Conservation (phyloP, 768 basidiomycete species). For the Dendrothele bispora region DNA sequence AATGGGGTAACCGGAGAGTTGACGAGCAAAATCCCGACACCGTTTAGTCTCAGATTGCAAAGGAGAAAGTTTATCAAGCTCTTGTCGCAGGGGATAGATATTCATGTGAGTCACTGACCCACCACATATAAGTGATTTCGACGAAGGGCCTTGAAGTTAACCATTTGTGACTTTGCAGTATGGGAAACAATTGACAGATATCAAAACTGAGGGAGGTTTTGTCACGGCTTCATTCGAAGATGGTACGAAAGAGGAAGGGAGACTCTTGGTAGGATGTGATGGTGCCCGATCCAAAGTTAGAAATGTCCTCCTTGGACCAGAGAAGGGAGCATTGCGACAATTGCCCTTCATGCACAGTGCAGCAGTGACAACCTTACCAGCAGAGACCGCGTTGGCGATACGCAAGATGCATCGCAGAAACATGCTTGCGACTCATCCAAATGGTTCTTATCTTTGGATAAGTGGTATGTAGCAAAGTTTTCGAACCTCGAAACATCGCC, state of each 20-base stretch:
- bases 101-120: too few species aligned
- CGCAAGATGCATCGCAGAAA: neutral
- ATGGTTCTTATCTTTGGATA: neutral
- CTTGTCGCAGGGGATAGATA: neutral
- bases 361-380: neutral
- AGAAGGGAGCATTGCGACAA: neutral
- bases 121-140: neutral
- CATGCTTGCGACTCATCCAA: neutral
- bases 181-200: neutral
- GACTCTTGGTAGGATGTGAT: neutral
- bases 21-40: neutral
- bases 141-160: neutral
- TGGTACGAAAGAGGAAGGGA: neutral
- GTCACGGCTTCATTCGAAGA: neutral
- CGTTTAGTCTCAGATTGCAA: neutral
- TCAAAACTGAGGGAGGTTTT: neutral
- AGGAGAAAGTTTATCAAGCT: neutral
- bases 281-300: constrained; percentile 1
- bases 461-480: neutral
- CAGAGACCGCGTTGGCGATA: neutral
- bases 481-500: neutral
- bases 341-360: neutral
- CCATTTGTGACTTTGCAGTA: neutral
- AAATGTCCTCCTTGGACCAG: neutral
- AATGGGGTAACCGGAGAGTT: neutral